Evolutionary conservation across 2,329 filamentous ascomycete species (phyloP), one percentile per base, ranked within the genome.

Genomic region (Xylariaceae sp.): DNA sequence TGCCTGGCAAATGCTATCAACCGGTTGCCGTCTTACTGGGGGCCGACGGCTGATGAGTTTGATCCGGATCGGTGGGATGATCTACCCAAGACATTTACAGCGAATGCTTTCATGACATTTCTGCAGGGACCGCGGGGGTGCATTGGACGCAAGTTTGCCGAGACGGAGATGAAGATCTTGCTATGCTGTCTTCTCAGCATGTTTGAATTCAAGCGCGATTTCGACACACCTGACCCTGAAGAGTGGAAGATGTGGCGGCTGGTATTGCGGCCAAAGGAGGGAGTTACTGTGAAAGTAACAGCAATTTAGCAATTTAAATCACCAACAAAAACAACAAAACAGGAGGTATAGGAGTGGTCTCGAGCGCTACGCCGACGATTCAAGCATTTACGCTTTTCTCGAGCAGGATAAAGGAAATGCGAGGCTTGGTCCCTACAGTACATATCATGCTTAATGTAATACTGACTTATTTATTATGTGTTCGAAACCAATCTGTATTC

Each of bases 201-300:
- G 55, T 64, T 50, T 45, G 54, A 62, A 43, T 61, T 64, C 44
- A 39, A 49, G 47, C 60, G 59, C 13, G 65, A 71, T 43, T 44
- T 51, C 24, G 50, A 46, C 19, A 57, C 63, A 6, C 54, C 58
- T 3, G 63, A 72, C 48, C 69, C 68, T 8, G 69, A 71, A 54
- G 57, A 62, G 12, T 63, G 66, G 60, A 72, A 72, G 60, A 71
- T 71, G 68, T 72, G 69, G 69, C 60, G 67, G 28, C 49, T 72
- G 34, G 68, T 71, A 13, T 48, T 72, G 51, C 55, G 68, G 40
- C 69, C 69, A 2, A 65, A 63, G 55, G 63, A 69, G 45, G 68
- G 69, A 19, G 60, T 69, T 12, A 60, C 55, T 2, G 57, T 71
- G 39, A 65, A 62, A 51, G 60, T 63, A 9, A 62, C 55, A 9